Base-by-base conservation (phyloP, 352 stramenopile genomes). In the Phytophthora brassicae region DNA sequence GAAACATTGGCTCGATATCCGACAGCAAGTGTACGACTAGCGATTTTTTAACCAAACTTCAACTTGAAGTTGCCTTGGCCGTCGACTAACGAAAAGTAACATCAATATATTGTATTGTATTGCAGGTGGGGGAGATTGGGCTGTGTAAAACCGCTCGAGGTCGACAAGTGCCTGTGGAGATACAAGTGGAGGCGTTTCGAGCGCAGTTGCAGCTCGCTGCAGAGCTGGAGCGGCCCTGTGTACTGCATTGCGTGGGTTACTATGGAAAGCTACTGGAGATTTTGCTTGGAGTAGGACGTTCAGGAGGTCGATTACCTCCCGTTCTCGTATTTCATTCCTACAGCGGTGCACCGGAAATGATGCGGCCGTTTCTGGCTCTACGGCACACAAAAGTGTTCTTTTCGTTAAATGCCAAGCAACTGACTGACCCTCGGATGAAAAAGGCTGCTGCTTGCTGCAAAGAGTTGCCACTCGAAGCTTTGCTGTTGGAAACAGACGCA, bases 401-500 rank as follows among this genome's bases (percentile, higher is more conserved):
- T 47, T 94, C 85, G 5, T 56, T 94, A 14, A 90, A 90, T 23
- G 77, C 71, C n/a, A 88, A 86, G 63, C 81, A 92, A 42, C 57
- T 90, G 45, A 71, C 68, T 9, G 65, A 77, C 2, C 35, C 58
- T 3, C 49, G 56, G 29, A 73, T 69, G 31, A 69, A 66, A 14
- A 89, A 89, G 60, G 60, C 73, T 31, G 56, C 41, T 0, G 45
- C 44, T 2, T 80, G 67, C 16, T 89, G 83, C 16, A 59, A 66
- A 3, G 59, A 66, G 14, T 36, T 89, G 26, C 83, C 83, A 12
- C 14, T 89, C 6, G 50, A 69, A 11, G 28, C 72, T 2, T 57
- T 94, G 46, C 46, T 94, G 24, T 58, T 94, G 9, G 85, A 94
- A 60, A 94, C 83, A 0, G 85, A 94, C 35, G 70, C 83, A 4